Evolutionary conservation across 768 basidiomycete genomes (phyloP).

Genomic region (Trametes maxima): DNA sequence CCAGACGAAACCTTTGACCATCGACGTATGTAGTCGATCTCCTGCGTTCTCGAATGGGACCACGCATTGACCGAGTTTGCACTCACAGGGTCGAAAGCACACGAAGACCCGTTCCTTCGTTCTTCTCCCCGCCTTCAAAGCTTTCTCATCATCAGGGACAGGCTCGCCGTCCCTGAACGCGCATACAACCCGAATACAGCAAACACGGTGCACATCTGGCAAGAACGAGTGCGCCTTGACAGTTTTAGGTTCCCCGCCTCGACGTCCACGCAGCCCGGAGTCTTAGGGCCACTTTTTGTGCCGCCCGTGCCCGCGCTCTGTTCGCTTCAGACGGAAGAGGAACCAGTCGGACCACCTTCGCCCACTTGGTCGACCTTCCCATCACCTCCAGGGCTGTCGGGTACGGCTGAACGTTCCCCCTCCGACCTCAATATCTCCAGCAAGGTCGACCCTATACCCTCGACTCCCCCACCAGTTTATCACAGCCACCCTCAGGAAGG

Average conservation of each 20-base stretch:
- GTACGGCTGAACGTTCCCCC: background rate
- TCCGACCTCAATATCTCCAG: background rate
- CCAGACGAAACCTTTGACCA: background rate
- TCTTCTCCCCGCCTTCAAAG: constrained; percentile 1
- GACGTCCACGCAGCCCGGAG: background rate
- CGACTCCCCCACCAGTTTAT: background rate
- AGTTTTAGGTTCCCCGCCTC: constrained; percentile 6
- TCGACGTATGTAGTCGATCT: background rate
- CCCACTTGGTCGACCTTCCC: background rate
- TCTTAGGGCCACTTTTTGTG: background rate
- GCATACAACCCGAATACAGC: constrained; percentile 1
- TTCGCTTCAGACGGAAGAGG: background rate
- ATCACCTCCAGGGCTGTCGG: background rate
- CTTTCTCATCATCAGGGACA: background rate
- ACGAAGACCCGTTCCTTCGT: background rate
- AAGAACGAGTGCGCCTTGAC: constrained; percentile 1
- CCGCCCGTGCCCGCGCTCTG: background rate
- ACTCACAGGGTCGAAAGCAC: background rate
- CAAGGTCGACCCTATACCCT: background rate
- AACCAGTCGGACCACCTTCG: background rate
- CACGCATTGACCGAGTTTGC: background rate
- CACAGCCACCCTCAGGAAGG: background rate
- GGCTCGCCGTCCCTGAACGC: background rate
- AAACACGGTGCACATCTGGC: background rate
- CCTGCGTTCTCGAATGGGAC: background rate